These are phyloP conservation scores for Musa troglodytarum DNA, from an alignment of 176 grass and related monocot species.

Conservation along the genomic window DNA sequence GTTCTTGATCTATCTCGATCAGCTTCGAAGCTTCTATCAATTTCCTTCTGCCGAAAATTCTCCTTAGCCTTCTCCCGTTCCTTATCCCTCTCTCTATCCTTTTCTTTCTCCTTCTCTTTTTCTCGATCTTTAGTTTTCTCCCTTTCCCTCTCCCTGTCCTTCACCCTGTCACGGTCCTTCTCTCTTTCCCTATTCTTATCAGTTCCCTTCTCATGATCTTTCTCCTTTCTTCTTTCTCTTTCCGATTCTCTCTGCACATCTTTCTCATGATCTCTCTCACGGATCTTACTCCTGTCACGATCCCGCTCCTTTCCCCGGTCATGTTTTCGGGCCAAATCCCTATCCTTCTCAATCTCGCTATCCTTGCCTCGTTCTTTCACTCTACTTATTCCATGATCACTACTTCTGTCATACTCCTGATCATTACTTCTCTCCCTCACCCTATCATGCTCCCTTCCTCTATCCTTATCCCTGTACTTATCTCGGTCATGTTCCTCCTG, in stretches of 20 bases:
- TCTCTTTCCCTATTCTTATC: conserved; percentile 4
- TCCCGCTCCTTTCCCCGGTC: conserved; percentile 9
- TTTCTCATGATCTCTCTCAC: conserved; percentile 9
- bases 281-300: conserved; percentile 12
- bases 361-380: conserved; percentile 9
- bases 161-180: background rate
- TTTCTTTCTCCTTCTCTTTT: conserved; percentile 11
- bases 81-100: conserved; percentile 28
- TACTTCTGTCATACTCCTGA: background rate
- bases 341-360: conserved; percentile 4
- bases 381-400: conserved; percentile 15
- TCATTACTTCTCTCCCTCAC: conserved; percentile 8
- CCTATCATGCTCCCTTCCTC: conserved; percentile 14
- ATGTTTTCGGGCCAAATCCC: conserved; percentile 4
- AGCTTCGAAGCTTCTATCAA: background rate
- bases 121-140: conserved; percentile 19
- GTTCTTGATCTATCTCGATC: conserved; percentile 40
- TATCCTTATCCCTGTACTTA: conserved; percentile 16
- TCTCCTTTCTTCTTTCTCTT: conserved; percentile 15
- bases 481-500: conserved; percentile 7
- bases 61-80: conserved; percentile 27
- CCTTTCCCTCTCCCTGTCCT: background rate
- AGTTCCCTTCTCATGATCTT: conserved; percentile 11
- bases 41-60: conserved; percentile 9
- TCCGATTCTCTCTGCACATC: conserved; percentile 11